phyloP scores from a whole-genome alignment of 2,329 filamentous ascomycete species.

The Penicillium glabrum region DNA sequence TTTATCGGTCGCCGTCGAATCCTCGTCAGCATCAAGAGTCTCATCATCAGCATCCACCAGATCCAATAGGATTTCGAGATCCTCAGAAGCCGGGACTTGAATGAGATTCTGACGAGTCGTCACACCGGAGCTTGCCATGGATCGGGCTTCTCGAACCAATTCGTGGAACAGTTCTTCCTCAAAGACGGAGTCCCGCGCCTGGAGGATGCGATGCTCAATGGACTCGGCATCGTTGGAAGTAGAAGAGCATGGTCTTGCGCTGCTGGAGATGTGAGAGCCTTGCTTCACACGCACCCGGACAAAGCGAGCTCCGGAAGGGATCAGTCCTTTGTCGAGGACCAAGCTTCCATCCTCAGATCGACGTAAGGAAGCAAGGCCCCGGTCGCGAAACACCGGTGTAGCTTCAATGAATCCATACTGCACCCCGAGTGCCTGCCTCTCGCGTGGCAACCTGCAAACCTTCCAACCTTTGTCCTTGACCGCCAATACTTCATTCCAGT shows the following conservation, averaged over 20 bases:
- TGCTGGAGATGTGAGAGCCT: slow-evolving; percentile 59
- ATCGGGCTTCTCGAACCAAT: slow-evolving; percentile 76
- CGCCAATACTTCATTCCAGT: slow-evolving; percentile 83
- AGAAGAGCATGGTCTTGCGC: slow-evolving; percentile 35
- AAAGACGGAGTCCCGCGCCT: slow-evolving; percentile 52
- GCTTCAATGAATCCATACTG: slow-evolving; percentile 85
- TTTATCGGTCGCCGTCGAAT: slow-evolving; percentile 25
- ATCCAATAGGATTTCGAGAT: slow-evolving; percentile 64
- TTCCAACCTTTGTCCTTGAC: slow-evolving; percentile 86
- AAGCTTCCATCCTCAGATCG: slow-evolving; percentile 73
- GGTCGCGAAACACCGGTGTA: slow-evolving; percentile 60
- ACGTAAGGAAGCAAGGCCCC: slow-evolving; percentile 77
- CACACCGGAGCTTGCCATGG: slow-evolving; percentile 69
- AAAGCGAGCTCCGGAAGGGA: slow-evolving; percentile 54
- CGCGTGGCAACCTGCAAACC: slow-evolving; percentile 72
- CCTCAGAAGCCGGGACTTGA: slow-evolving; percentile 54
- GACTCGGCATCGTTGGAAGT: slow-evolving; percentile 23
- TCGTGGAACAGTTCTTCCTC: slow-evolving; percentile 85
- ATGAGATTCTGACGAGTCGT: slow-evolving; percentile 61
- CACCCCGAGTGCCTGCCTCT: slow-evolving; percentile 75
- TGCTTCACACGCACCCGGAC: slow-evolving; percentile 68
- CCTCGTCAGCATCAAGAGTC: slow-evolving; percentile 26
- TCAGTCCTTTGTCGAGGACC: slow-evolving; percentile 64
- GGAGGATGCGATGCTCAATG: slow-evolving; percentile 38
- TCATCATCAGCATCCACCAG: slow-evolving; percentile 60